Base-by-base conservation (phyloP, 2,329 filamentous ascomycete species). In the Ceratocystis diversiconidia region DNA sequence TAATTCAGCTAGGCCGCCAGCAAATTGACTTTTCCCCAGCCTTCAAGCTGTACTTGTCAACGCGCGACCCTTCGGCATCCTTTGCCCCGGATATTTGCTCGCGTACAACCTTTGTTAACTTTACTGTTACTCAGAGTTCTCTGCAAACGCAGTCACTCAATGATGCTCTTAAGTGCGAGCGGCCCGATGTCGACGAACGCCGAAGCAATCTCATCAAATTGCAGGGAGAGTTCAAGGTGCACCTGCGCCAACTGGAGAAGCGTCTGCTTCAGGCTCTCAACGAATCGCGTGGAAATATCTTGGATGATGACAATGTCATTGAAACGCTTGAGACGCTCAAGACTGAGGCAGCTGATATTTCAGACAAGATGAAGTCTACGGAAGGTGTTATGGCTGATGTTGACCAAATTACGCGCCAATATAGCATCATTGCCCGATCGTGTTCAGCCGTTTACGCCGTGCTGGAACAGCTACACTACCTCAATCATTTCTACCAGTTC, bases 401-500 rank as follows among this genome's bases (percentile, higher is more conserved):
- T 19, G 94, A 99, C 71, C 89, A 88, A 72, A 96, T 97, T 73
- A 99, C 95, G 48, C 84, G 88, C 70, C 88, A 96, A 75, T 99
- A 99, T 81, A 89, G 88, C 73, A 85, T 95, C 69, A 91, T 99
- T 75, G 94, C 94, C 66, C 85, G 87, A 71, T 92, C 94, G 52
- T 99, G 94, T 82, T 96, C 92, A 77, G 92, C 94, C 65, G 92
- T 99, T 52, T 99, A 97, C 74, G 91, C 95, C 41, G 89, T 99
- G 15, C 80, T 99, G 68, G 95, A 99, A 77, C 92, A 99, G 75
- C 83, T 99, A 66, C 92, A 97, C 76, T 95, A 96, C 73, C 86
- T 99, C 74, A 96, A 99, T 75, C 94, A 97, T 79, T 97, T 97
- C 77, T 99, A 99, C 76, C 95, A 97, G 74, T 99, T 99, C 80